A percentile compares a stretch with the other conserved stretches of the same genome.
Conservation (phyloP, 2,329 filamentous ascomycete species). For the Dactylonectria estremocensis region DNA sequence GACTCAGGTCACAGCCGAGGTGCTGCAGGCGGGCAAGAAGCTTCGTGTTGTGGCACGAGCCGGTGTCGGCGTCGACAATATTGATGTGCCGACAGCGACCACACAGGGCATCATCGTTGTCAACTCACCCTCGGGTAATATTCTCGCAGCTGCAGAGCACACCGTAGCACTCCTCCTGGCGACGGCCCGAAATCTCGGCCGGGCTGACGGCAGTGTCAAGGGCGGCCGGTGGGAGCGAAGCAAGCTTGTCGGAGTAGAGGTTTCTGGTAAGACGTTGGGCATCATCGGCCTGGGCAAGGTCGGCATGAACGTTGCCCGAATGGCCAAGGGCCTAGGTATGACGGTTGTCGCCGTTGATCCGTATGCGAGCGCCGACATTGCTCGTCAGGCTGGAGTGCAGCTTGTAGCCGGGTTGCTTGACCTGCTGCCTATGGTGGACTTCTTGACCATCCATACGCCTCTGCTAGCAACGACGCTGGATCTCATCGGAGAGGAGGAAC, state of each 20-base stretch:
- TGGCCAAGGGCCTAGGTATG: slow-evolving; percentile 85
- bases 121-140: slow-evolving; percentile 85
- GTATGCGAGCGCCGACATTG: slow-evolving; percentile 82
- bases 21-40: slow-evolving; percentile 76
- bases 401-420: slow-evolving; percentile 70
- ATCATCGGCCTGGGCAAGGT: slow-evolving; percentile 89
- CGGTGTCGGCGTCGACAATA: slow-evolving; percentile 88
- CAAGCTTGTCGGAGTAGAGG: slow-evolving; percentile 82
- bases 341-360: slow-evolving; percentile 82
- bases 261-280: slow-evolving; percentile 82
- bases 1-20: slow-evolving; percentile 81
- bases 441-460: slow-evolving; percentile 86
- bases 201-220: slow-evolving; percentile 79
- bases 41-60: slow-evolving; percentile 85
- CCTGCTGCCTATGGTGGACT: slow-evolving; percentile 78
- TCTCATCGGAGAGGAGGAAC: slow-evolving; percentile 77
- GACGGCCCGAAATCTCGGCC: slow-evolving; percentile 80
- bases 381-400: slow-evolving; percentile 76
- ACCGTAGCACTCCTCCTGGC: slow-evolving; percentile 83
- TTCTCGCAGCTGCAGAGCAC: slow-evolving; percentile 85
- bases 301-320: slow-evolving; percentile 84
- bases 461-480: slow-evolving; percentile 83
- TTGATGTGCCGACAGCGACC: slow-evolving; percentile 82
- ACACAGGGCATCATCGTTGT: slow-evolving; percentile 83
- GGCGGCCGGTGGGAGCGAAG: slow-evolving; percentile 82